These are phyloP conservation scores for Fusarium globosum DNA, from an alignment of 2,329 filamentous ascomycete species.

Conservation along the genomic window DNA sequence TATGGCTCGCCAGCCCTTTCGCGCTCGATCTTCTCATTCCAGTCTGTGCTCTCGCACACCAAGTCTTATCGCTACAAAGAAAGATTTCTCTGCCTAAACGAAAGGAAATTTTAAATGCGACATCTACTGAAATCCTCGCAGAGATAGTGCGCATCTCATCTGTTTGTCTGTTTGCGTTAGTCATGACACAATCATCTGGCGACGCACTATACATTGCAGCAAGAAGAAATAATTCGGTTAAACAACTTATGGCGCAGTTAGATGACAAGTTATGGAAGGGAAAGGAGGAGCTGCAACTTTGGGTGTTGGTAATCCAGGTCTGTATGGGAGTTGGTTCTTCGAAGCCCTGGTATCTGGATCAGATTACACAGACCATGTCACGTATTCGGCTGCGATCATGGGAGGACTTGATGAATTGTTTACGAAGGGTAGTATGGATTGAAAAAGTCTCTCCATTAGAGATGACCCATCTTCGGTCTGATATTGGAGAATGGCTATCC, in stretches of 20 bases:
- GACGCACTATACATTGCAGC: conserved; percentile 15
- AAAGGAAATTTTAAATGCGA: accelerated
- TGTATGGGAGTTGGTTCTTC: conserved; percentile 3
- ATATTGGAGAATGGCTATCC: neutral
- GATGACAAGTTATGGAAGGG: neutral
- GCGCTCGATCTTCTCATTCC: conserved; percentile 23
- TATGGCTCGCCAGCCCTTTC: neutral
- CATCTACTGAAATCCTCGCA: neutral
- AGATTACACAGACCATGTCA: conserved; percentile 4
- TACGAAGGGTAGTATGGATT: conserved; percentile 23
- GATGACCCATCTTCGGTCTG: conserved; percentile 16
- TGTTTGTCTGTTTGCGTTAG: conserved; percentile 10
- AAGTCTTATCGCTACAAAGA: conserved; percentile 17
- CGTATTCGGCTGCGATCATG: conserved; percentile 1
- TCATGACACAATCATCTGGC: conserved; percentile 25
- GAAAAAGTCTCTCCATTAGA: conserved; percentile 9
- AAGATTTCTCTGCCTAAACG: neutral
- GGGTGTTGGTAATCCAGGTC: conserved; percentile 24
- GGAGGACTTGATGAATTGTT: conserved; percentile 7
- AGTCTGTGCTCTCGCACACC: conserved; percentile 18
- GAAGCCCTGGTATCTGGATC: conserved; percentile 17
- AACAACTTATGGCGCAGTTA: neutral
- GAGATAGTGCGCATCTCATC: conserved; percentile 27
- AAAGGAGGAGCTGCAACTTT: conserved; percentile 15
- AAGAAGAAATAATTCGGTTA: neutral